Evolutionary conservation across 2,329 filamentous ascomycete genomes (phyloP), one percentile per base, ranked within the genome.

Genomic region (Lojkania enalia): DNA sequence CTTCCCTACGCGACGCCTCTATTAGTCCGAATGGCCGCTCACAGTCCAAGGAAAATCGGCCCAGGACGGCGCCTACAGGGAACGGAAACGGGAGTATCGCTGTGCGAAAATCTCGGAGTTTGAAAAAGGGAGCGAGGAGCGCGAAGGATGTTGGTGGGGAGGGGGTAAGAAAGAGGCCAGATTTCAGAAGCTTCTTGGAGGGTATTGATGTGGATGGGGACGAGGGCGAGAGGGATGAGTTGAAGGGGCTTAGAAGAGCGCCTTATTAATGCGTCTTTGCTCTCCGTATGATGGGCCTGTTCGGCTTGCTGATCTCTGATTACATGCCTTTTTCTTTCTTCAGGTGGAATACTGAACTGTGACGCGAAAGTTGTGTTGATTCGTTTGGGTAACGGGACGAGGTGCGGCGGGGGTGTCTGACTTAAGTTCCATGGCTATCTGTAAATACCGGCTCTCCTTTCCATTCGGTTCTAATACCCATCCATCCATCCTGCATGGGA

Each of bases 181-280:
- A 70, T 45, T 64, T 71, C 5, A 52, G 47, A 0, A 58, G 55
- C 0, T 61, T 71, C 20, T 54, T 71, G 50, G 60, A 67, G 27
- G 68, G 64, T 37, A 64, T 71, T 51, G 64, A 61, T 21, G 53
- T 61, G 35, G 65, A 53, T 12, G 60, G 56, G 33, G 60, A 58
- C 19, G 54, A 49, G 3, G 57, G 49, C 3, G 59, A 50, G 23
- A 61, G 45, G 15, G 51, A 43, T 23, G 53, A n/a, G n/a, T n/a
- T n/a, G n/a, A n/a, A n/a, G n/a, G 23, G 23, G 23, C n/a, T 27
- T 7, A 27, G 23, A 7, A 27, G 23, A 27, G 23, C 23, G 23
- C 23, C 23, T 27, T 27, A 27, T 27, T 27, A 27, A 27, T n/a
- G n/a, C n/a, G n/a, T n/a, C n/a, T n/a, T n/a, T n/a, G n/a, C n/a